Percentiles rank a stretch among this genome's conserved stretches.
phyloP scores from a whole-genome alignment of 805 yeast species.

The Wickerhamiella bombiphila region DNA sequence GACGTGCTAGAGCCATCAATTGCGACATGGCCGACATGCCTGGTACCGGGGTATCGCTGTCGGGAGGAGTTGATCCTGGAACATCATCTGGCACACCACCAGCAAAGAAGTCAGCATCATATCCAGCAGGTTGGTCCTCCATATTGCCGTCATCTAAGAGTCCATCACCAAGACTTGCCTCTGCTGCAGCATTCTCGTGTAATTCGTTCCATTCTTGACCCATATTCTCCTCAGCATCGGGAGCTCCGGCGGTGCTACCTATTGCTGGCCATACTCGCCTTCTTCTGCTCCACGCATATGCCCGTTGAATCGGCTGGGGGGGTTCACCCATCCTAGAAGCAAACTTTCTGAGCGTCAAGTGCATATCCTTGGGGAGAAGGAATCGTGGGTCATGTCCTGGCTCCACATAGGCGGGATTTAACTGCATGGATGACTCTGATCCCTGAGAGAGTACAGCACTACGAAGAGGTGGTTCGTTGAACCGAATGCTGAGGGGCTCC shows the following conservation, averaged over 20 bases:
- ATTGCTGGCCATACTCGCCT: neutral
- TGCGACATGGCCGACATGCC: conserved; percentile 10
- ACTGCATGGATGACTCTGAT: neutral
- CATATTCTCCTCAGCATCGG: neutral
- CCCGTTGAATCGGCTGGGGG: too few species aligned
- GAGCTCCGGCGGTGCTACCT: neutral
- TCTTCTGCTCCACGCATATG: too few species aligned
- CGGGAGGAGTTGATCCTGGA: too few species aligned
- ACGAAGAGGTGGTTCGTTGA: neutral
- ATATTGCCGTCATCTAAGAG: conserved; percentile 3
- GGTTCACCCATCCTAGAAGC: neutral
- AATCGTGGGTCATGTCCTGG: neutral
- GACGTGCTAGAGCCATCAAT: conserved; percentile 1
- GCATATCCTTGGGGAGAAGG: neutral
- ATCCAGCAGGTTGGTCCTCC: conserved; percentile 8
- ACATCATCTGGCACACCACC: too few species aligned
- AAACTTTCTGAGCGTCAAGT: neutral
- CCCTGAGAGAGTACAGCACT: neutral
- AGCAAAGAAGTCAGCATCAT: conserved; percentile 7
- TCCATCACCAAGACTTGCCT: neutral
- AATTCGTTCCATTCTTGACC: neutral
- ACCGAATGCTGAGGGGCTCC: neutral
- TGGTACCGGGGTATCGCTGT: conserved; percentile 8
- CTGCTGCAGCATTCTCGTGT: neutral
- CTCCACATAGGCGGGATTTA: neutral